Evolutionary conservation across 208 protist genomes (phyloP).

Genomic region (Crithidia expoeki): DNA sequence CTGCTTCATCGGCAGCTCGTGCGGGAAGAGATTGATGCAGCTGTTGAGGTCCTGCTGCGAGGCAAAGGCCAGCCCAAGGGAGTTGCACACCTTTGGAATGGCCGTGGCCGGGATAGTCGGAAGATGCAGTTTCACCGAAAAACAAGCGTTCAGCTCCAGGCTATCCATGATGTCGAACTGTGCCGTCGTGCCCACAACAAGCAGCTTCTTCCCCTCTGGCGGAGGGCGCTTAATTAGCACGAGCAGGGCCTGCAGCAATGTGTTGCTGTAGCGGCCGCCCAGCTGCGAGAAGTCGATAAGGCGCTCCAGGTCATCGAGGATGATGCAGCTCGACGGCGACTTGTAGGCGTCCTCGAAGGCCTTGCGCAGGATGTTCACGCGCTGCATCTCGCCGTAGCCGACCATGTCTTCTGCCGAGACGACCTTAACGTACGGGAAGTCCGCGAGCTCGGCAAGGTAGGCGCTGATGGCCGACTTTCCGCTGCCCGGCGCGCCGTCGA

Average conservation of each 20-base stretch:
- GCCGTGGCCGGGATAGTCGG: slow-evolving; percentile 46
- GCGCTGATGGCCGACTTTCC: slow-evolving; percentile 98
- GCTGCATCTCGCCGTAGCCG: slow-evolving; percentile 90
- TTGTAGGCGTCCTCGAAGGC: slow-evolving; percentile 99
- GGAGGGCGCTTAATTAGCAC: slow-evolving; percentile 96
- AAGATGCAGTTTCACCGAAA: slow-evolving; percentile 87
- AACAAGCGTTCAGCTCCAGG: slow-evolving; percentile 92
- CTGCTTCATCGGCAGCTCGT: slow-evolving; percentile 78
- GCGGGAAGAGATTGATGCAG: slow-evolving; percentile 38
- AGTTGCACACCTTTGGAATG: slow-evolving; percentile 45
- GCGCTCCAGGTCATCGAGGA: slow-evolving; percentile 98
- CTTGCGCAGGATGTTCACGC: slow-evolving; percentile 94
- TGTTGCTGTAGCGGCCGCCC: slow-evolving; percentile 98
- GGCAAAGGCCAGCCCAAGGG: slow-evolving; percentile 53
- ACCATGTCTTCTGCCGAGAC: slow-evolving; percentile 95
- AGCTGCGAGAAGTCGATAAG: slow-evolving; percentile 97
- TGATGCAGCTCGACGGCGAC: slow-evolving; percentile 95
- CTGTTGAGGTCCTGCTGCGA: slow-evolving; percentile 33
- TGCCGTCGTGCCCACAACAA: slow-evolving; percentile 96
- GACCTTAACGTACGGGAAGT: slow-evolving; percentile 98
- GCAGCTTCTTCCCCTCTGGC: slow-evolving; percentile 91
- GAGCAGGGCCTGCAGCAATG: slow-evolving; percentile 96
- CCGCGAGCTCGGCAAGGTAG: slow-evolving; percentile 81
- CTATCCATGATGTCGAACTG: slow-evolving; percentile 87
- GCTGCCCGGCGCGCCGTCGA: slow-evolving; percentile 89